phyloP scores from a whole-genome alignment of 441 rosid species.

The Adansonia madagascariensis region DNA sequence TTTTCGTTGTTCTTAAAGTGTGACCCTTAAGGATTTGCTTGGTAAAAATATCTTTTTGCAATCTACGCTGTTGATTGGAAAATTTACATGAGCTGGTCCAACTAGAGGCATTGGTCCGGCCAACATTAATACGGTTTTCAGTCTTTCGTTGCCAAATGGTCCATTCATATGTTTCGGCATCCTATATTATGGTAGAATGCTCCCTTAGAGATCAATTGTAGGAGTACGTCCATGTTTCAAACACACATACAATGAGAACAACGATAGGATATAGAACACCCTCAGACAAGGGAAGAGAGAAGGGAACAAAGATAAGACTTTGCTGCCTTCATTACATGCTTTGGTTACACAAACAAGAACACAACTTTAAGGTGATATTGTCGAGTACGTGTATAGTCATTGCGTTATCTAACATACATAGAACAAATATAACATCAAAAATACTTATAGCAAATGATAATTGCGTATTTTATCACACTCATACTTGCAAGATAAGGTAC shows the following conservation, averaged over 20 bases:
- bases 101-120: not conserved
- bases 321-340: too few species aligned
- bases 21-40: not conserved
- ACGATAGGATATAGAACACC: too few species aligned
- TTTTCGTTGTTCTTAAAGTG: not conserved
- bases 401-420: too few species aligned
- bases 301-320: too few species aligned
- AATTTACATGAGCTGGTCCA: not conserved
- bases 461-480: not conserved
- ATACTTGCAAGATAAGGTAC: not conserved
- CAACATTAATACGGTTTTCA: not conserved
- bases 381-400: too few species aligned
- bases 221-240: not conserved
- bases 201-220: not conserved
- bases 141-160: not conserved
- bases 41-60: not conserved
- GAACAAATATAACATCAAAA: too few species aligned
- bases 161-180: not conserved
- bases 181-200: not conserved
- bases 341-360: too few species aligned
- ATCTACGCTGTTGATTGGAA: not conserved
- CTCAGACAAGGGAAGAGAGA: too few species aligned
- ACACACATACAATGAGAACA: too few species aligned
- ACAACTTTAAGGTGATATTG: too few species aligned
- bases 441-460: not conserved